Base-by-base conservation (phyloP, 1,284 basidiomycete genomes). In the Ceratobasidium sp. region DNA sequence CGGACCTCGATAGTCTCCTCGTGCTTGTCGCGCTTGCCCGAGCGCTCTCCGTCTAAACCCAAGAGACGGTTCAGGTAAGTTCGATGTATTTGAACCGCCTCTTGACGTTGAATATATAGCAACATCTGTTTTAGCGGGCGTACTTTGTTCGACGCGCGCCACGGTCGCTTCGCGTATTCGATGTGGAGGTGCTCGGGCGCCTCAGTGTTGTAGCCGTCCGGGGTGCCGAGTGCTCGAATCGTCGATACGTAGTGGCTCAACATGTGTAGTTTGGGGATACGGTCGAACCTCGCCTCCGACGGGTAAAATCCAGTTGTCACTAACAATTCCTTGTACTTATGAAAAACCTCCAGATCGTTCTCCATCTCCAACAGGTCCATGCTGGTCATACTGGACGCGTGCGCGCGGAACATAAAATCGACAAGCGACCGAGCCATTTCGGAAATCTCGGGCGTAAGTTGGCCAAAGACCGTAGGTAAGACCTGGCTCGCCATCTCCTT, bases 131-230 rank as follows among this genome's bases (percentile, higher is more conserved):
- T 41, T 11, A 64, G 22, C 3, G 47, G 44, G 2, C 63, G 27
- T 11, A 57, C 54, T 22, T 71, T 63, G 56, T 72, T 76, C n/a
- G 66, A 72, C 51, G 60, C 74, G 17, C 76, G 36, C 56, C 69
- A 76, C 17, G 75, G 66, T 3, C 56, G 31, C 45, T 76, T 76
- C 22, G 73, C 73, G 17, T 56, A 66, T 27, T 72, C 50, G 36
- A 75, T 76, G 53, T 76, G 75, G 8, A 75, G 57, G 9, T 59
- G 73, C 27, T 76, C 75, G 17, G 72, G 74, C 5, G 36, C 50
- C 24, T 76, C 75, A 17, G 73, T 76, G 22, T 74, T 75, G 50
- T 71, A 76, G 47, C 71, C 64, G 31, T 75, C 59, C 3, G 74
- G 57, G 9, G 73, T 75, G 14, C 75, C 75, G 14, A 75, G 51